phyloP scores from a whole-genome alignment of 495 filamentous ascomycete species.

The Hypoxylon lienhwacheense region DNA sequence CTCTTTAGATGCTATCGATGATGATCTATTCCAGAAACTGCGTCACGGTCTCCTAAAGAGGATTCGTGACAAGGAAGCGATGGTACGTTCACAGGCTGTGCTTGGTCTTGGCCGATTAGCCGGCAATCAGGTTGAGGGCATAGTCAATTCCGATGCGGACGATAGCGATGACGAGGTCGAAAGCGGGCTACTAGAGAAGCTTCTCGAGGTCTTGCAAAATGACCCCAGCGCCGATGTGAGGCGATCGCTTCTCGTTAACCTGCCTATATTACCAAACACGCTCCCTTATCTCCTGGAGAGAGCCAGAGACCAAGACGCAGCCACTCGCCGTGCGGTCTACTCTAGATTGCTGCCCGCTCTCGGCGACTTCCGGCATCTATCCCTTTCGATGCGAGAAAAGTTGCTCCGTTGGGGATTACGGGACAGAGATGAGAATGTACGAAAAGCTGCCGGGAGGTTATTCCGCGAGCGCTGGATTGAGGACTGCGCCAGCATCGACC shows the following conservation, averaged over 20 bases:
- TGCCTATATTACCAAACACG: conserved; percentile 76
- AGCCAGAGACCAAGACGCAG: conserved; percentile 82
- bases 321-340: conserved; percentile 83
- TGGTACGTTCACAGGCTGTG: conserved; percentile 92
- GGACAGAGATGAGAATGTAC: conserved; percentile 91
- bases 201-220: conserved; percentile 91
- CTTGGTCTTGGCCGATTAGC: conserved; percentile 82
- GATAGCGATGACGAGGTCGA: conserved; percentile 61
- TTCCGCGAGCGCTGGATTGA: conserved; percentile 97
- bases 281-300: conserved; percentile 92
- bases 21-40: conserved; percentile 82
- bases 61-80: conserved; percentile 88
- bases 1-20: conserved; percentile 84
- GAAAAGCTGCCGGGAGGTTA: conserved; percentile 84
- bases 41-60: conserved; percentile 75
- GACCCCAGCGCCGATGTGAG: conserved; percentile 93
- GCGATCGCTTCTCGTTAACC: conserved; percentile 81
- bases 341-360: conserved; percentile 83
- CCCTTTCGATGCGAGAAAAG: conserved; percentile 94
- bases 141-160: conserved; percentile 69
- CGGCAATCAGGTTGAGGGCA: conserved; percentile 75
- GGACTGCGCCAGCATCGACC: conserved; percentile 73
- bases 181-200: conserved; percentile 69
- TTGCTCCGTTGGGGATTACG: conserved; percentile 92
- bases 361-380: conserved; percentile 94